These are phyloP conservation scores for Pyricularia sp. DNA, from an alignment of 2,329 filamentous ascomycete species.

Conservation along the genomic window DNA sequence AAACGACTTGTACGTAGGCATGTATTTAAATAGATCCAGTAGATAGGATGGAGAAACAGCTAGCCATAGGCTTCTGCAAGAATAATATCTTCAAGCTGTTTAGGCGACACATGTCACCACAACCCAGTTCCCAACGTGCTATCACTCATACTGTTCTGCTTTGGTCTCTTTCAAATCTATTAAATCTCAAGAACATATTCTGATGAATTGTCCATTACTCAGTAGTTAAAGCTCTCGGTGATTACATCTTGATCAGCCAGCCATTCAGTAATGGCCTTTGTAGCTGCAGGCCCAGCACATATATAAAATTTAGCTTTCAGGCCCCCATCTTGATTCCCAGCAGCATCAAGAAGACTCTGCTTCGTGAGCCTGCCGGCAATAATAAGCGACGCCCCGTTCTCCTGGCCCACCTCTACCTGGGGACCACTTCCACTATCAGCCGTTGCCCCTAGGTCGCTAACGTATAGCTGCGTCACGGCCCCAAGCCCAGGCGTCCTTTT, in stretches of 20 bases:
- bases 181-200: background rate
- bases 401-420: conserved; percentile 22
- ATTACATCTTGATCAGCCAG: conserved; percentile 42
- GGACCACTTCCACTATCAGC: conserved; percentile 21
- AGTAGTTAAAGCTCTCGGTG: conserved; percentile 55
- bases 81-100: background rate
- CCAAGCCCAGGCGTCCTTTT: conserved; percentile 40
- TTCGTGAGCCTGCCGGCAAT: conserved; percentile 26
- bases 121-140: background rate
- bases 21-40: background rate
- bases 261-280: conserved; percentile 37
- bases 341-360: conserved; percentile 28
- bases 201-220: conserved; percentile 7
- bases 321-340: conserved; percentile 20
- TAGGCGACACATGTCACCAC: background rate
- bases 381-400: conserved; percentile 22
- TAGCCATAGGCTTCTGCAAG: background rate
- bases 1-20: background rate
- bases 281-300: conserved; percentile 35
- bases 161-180: background rate
- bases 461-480: conserved; percentile 46
- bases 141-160: background rate
- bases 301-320: conserved; percentile 38
- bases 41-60: background rate
- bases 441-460: conserved; percentile 40